phyloP scores from a whole-genome alignment of 306 rosid species.

The Cucumis hystrix region DNA sequence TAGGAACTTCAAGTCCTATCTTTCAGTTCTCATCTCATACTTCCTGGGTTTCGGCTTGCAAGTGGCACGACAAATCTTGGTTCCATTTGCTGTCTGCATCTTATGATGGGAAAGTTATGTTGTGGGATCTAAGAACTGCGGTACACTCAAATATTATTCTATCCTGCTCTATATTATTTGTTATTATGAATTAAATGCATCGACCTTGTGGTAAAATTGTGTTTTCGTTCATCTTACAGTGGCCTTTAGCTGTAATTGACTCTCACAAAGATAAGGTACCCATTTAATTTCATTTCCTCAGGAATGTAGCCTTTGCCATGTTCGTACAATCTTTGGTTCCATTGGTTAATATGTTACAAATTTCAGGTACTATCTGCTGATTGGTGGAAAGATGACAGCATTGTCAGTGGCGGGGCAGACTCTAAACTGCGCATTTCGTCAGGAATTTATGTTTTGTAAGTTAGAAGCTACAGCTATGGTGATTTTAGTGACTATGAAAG shows the following conservation, averaged over 20 bases:
- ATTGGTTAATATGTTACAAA: neutral
- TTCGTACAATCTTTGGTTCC: neutral
- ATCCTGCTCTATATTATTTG: neutral
- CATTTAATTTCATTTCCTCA: neutral
- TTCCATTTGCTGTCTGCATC: constrained; percentile 83
- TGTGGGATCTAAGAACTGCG: constrained; percentile 95
- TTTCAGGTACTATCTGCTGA: constrained; percentile 72
- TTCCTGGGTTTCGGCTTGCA: constrained; percentile 78
- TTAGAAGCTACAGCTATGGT: neutral
- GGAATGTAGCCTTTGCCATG: neutral
- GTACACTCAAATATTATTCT: constrained; percentile 30
- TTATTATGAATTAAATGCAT: neutral
- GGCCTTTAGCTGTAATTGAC: constrained; percentile 67
- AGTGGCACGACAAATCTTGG: constrained; percentile 64
- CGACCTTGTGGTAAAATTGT: neutral
- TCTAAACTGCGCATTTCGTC: constrained; percentile 69
- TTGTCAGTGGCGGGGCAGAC: constrained; percentile 88
- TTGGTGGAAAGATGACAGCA: constrained; percentile 76
- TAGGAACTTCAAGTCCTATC: constrained; percentile 86
- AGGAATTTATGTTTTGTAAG: constrained; percentile 39
- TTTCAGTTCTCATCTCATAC: constrained; percentile 63
- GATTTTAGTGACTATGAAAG: neutral
- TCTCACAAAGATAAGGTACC: constrained; percentile 75
- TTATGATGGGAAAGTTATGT: constrained; percentile 77
- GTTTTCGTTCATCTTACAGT: constrained; percentile 42